phyloP scores from a whole-genome alignment of 1,284 basidiomycete genomes.

The Cutaneotrichosporon sp. region DNA sequence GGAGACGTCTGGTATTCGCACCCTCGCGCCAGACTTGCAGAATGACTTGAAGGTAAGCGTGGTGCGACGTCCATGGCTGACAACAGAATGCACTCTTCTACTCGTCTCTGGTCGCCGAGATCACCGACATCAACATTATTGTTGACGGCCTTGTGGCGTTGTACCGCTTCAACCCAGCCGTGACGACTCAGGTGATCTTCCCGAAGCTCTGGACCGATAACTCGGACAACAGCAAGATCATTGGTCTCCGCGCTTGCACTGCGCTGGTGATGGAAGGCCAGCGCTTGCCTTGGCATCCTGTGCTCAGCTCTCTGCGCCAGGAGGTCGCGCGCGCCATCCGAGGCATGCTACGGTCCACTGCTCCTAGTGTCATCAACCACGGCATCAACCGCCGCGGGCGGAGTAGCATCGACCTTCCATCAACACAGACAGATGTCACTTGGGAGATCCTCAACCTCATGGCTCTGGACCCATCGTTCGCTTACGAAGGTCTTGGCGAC shows the following conservation, averaged over 20 bases:
- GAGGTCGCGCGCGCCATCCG: constrained; percentile 33
- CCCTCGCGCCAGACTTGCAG: constrained; percentile 68
- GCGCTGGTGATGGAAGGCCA: constrained; percentile 54
- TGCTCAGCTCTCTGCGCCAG: constrained; percentile 25
- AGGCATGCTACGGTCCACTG: constrained; percentile 20
- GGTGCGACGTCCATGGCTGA: background rate
- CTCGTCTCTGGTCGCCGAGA: constrained; percentile 46
- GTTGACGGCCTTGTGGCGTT: constrained; percentile 70
- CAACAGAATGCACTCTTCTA: constrained; percentile 43
- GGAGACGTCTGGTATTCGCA: constrained; percentile 62
- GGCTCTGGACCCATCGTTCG: constrained; percentile 35
- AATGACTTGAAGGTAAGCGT: constrained; percentile 63
- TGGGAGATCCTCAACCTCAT: constrained; percentile 39
- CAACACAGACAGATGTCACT: constrained; percentile 29
- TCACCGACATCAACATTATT: constrained; percentile 75
- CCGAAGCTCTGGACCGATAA: constrained; percentile 69
- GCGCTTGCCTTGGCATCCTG: constrained; percentile 38
- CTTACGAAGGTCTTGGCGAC: constrained; percentile 26
- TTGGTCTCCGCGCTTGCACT: constrained; percentile 67
- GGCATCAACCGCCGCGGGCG: constrained; percentile 17
- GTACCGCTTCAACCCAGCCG: constrained; percentile 66
- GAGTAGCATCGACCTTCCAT: constrained; percentile 25
- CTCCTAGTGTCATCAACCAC: constrained; percentile 14
- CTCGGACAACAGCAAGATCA: constrained; percentile 75
- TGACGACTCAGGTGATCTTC: constrained; percentile 64